These are phyloP conservation scores for Metschnikowia matae DNA, from an alignment of 805 yeast genomes.

Conservation along the genomic window DNA sequence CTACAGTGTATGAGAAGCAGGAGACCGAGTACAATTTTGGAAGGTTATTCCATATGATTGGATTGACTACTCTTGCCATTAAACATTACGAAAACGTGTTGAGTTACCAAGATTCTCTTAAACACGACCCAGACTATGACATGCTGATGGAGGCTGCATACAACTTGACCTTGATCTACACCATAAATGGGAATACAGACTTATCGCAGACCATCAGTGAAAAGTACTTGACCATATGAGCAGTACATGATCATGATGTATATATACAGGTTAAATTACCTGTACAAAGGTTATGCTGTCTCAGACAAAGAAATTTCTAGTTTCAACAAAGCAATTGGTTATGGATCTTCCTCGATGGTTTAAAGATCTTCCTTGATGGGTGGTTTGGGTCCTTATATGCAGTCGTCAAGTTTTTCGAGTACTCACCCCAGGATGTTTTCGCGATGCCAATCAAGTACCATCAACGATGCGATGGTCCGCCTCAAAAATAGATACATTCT, in stretches of 20 bases:
- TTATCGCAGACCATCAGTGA: conserved; percentile 65
- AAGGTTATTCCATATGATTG: conserved; percentile 77
- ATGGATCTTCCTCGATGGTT: no score
- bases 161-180: conserved; percentile 72
- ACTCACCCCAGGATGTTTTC: not conserved
- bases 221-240: conserved; percentile 49
- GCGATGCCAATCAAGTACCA: not conserved
- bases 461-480: conserved; percentile 64
- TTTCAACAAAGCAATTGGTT: no score
- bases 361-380: no score
- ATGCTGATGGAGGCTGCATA: conserved; percentile 80
- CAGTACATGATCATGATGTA: no score
- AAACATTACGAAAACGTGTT: conserved; percentile 70
- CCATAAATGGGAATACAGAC: conserved; percentile 64
- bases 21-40: conserved; percentile 85
- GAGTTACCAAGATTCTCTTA: conserved; percentile 28
- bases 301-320: no score
- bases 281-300: no score
- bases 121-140: conserved; percentile 49
- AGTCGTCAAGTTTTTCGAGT: not conserved
- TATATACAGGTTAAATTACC: no score
- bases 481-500: conserved; percentile 79
- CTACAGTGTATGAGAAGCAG: conserved; percentile 51
- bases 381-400: no score
- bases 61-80: conserved; percentile 69